These are phyloP conservation scores for Euphorbia celastroides DNA, from an alignment of 441 rosid genomes.

Conservation along the genomic window DNA sequence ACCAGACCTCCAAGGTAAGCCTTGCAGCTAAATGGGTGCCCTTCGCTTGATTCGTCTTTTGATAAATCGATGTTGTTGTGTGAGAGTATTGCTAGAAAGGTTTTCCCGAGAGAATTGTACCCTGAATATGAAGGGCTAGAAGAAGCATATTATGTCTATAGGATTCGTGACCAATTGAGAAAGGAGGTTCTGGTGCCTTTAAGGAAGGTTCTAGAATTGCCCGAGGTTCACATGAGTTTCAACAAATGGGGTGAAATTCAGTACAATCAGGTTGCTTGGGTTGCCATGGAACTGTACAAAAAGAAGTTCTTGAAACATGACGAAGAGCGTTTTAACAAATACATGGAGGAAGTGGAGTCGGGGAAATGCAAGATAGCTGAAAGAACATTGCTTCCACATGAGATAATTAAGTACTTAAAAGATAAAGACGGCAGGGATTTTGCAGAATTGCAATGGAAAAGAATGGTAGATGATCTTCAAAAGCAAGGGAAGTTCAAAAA, in stretches of 20 bases:
- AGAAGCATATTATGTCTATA: too few species aligned
- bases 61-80: too few species aligned
- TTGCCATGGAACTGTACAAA: slow-evolving; percentile 12
- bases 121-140: too few species aligned
- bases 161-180: too few species aligned
- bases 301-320: slow-evolving; percentile 7
- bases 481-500: slow-evolving; percentile 36
- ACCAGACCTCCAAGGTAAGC: background rate
- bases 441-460: slow-evolving; percentile 9
- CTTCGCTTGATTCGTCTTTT: slow-evolving; percentile 20
- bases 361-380: slow-evolving; percentile 6
- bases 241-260: too few species aligned
- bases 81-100: too few species aligned
- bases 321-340: too few species aligned
- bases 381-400: slow-evolving; percentile 15
- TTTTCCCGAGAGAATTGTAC: too few species aligned
- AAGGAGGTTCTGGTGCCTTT: too few species aligned
- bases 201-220: slow-evolving; percentile 10
- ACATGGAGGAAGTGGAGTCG: slow-evolving; percentile 2
- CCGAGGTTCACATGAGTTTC: too few species aligned
- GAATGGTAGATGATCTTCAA: slow-evolving; percentile 56
- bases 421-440: slow-evolving; percentile 30
- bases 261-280: slow-evolving; percentile 11
- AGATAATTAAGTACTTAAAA: slow-evolving; percentile 31
- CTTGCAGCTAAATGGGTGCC: slow-evolving; percentile 32